A percentile compares a stretch with the other conserved stretches of the same genome.
These are phyloP conservation scores for Rhododendron kiyosumense DNA, from an alignment of 148 eudicot species.

Conservation along the genomic window DNA sequence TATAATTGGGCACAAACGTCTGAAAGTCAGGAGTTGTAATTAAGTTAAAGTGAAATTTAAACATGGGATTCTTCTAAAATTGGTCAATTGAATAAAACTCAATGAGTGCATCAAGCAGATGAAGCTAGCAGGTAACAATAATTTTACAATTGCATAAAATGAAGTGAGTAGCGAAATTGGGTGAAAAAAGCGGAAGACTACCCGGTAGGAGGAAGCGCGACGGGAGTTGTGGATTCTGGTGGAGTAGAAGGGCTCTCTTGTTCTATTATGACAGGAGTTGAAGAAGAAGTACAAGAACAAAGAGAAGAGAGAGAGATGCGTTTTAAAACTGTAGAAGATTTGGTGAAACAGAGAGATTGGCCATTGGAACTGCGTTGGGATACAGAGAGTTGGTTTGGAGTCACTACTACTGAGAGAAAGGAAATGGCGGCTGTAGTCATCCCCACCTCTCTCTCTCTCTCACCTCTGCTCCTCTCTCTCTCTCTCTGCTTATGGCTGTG, in stretches of 20 bases:
- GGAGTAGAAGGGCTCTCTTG: conserved; percentile 16
- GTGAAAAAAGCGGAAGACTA: conserved; percentile 10
- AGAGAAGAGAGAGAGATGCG: not conserved
- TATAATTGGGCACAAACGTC: too few relatives aligned
- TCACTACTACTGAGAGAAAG: not conserved
- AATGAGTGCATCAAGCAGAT: not conserved
- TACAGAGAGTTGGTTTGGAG: too few relatives aligned
- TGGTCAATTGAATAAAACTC: not conserved
- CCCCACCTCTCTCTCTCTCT: not conserved
- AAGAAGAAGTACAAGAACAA: conserved; percentile 17
- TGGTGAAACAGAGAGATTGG: conserved; percentile 3
- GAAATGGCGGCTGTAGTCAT: not conserved
- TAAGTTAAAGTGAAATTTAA: not conserved
- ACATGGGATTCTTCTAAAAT: too few relatives aligned
- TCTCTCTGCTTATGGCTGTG: not conserved
- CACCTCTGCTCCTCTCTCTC: not conserved
- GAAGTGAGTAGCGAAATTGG: not conserved
- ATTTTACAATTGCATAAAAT: not conserved
- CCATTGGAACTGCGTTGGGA: not conserved
- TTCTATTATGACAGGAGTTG: conserved; percentile 23
- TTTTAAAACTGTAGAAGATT: not conserved
- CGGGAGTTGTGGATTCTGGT: conserved; percentile 10
- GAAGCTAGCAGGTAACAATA: not conserved
- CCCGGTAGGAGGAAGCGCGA: conserved; percentile 32
- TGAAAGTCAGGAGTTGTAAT: not conserved